These are phyloP conservation scores for Exophiala viscosa DNA, from an alignment of 2,329 filamentous ascomycete species.

Conservation along the genomic window DNA sequence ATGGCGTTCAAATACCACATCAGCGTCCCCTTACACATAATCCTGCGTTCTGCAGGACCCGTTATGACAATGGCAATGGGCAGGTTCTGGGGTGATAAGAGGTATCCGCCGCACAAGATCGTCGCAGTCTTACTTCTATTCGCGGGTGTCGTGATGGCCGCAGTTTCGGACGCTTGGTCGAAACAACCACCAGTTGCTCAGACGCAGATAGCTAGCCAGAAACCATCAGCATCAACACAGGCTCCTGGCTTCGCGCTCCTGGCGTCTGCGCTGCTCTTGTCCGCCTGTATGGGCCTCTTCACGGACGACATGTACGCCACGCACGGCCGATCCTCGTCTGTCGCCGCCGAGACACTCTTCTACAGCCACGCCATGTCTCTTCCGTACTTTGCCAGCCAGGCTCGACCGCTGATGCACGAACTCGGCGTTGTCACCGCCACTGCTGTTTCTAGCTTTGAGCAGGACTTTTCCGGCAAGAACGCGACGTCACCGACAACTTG, in stretches of 20 bases:
- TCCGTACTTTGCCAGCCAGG: slow-evolving; percentile 43
- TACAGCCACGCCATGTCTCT: slow-evolving; percentile 65
- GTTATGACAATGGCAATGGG: slow-evolving; percentile 95
- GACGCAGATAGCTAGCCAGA: slow-evolving; percentile 16
- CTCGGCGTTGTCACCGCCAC: slow-evolving; percentile 36
- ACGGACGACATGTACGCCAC: slow-evolving; percentile 83
- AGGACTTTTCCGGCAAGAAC: background rate
- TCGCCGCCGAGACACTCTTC: slow-evolving; percentile 91
- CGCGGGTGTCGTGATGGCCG: slow-evolving; percentile 78
- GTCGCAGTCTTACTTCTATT: slow-evolving; percentile 79
- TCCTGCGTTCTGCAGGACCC: slow-evolving; percentile 88
- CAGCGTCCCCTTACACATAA: slow-evolving; percentile 94
- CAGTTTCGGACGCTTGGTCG: slow-evolving; percentile 80
- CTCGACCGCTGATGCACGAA: slow-evolving; percentile 32
- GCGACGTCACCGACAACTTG: slow-evolving; percentile 26
- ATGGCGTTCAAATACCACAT: slow-evolving; percentile 97
- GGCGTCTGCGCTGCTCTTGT: slow-evolving; percentile 81
- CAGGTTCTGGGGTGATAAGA: slow-evolving; percentile 72
- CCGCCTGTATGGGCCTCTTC: slow-evolving; percentile 91
- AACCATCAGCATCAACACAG: slow-evolving; percentile 17
- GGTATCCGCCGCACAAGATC: slow-evolving; percentile 75
- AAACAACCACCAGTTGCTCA: slow-evolving; percentile 46
- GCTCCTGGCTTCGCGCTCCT: slow-evolving; percentile 71
- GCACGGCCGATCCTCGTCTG: slow-evolving; percentile 67
- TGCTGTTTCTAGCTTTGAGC: slow-evolving; percentile 35